Evolutionary conservation across 1,139 yeast species (phyloP).

Genomic region (Candida neerlandica): DNA sequence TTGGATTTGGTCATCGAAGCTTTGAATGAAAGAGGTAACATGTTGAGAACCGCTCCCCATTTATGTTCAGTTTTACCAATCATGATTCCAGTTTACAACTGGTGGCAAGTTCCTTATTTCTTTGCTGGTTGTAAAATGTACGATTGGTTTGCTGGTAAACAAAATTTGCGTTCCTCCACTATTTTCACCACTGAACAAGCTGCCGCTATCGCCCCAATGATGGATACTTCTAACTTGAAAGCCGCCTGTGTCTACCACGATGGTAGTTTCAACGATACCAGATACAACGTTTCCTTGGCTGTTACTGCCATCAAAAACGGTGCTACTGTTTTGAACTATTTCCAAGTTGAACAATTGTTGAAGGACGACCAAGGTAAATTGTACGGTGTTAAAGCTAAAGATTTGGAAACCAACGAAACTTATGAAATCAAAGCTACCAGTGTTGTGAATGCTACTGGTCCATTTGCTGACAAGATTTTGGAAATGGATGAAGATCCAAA

Average conservation of each 20-base stretch:
- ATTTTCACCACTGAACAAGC: constrained; percentile 70
- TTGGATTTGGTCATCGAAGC: constrained; percentile 93
- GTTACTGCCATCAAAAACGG: constrained; percentile 84
- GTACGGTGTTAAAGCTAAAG: constrained; percentile 75
- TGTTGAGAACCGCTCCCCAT: constrained; percentile 92
- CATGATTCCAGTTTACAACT: constrained; percentile 91
- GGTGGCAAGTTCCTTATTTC: constrained; percentile 97
- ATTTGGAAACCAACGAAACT: constrained; percentile 70
- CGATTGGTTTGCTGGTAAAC: constrained; percentile 90
- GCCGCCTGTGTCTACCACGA: constrained; percentile 94
- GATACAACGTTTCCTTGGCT: constrained; percentile 87
- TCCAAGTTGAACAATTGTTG: constrained; percentile 73
- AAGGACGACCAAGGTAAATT: constrained; percentile 64
- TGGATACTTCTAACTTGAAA: constrained; percentile 77
- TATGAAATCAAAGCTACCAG: constrained; percentile 66
- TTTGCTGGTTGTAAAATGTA: constrained; percentile 91
- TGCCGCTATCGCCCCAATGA: constrained; percentile 81
- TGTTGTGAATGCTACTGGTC: constrained; percentile 93
- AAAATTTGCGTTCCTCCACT: constrained; percentile 80
- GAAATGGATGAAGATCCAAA: constrained; percentile 80
- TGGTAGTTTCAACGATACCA: constrained; percentile 90
- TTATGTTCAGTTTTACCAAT: constrained; percentile 85
- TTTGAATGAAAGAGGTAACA: constrained; percentile 85
- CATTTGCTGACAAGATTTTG: constrained; percentile 80
- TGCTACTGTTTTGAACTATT: constrained; percentile 87